Percentiles rank a stretch among this genome's conserved stretches.
phyloP scores from a whole-genome alignment of 129 eudicot species.

The Apium graveolens region DNA sequence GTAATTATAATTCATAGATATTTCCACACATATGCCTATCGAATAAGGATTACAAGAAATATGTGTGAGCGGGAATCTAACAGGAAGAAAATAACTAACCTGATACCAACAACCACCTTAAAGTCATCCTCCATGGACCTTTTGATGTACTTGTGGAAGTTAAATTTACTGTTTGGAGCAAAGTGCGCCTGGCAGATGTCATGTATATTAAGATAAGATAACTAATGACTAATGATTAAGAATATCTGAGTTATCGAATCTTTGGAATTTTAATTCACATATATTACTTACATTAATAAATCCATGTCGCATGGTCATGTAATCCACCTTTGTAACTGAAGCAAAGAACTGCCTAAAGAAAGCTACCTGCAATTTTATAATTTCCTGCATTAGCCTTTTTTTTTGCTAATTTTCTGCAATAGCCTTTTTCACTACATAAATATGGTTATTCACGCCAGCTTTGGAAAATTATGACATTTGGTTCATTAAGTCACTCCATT shows the following conservation, averaged over 20 bases:
- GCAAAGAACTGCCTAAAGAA: slow-evolving; percentile 50
- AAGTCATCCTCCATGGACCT: slow-evolving; percentile 53
- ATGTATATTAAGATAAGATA: too few relatives aligned
- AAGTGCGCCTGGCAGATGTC: slow-evolving; percentile 43
- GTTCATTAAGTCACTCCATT: not conserved
- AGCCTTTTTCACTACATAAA: too few relatives aligned
- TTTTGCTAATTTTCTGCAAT: too few relatives aligned
- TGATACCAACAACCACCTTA: slow-evolving; percentile 45
- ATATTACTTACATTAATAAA: slow-evolving; percentile 34
- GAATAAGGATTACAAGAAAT: too few relatives aligned
- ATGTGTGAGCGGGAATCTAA: not conserved
- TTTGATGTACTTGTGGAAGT: slow-evolving; percentile 52
- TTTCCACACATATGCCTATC: too few relatives aligned
- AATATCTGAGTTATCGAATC: not conserved
- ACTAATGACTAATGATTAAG: too few relatives aligned
- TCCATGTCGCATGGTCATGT: slow-evolving; percentile 51
- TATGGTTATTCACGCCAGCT: too few relatives aligned
- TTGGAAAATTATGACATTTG: too few relatives aligned
- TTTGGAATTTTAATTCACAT: not conserved
- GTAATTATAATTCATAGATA: too few relatives aligned
- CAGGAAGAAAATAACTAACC: slow-evolving; percentile 22
- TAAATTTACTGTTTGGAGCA: slow-evolving; percentile 32
- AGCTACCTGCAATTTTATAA: not conserved
- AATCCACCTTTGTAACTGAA: slow-evolving; percentile 54
- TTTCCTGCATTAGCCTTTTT: not conserved